Evolutionary conservation across 495 filamentous ascomycete species (phyloP).

Genomic region (Hyaloscypha hepaticicola): DNA sequence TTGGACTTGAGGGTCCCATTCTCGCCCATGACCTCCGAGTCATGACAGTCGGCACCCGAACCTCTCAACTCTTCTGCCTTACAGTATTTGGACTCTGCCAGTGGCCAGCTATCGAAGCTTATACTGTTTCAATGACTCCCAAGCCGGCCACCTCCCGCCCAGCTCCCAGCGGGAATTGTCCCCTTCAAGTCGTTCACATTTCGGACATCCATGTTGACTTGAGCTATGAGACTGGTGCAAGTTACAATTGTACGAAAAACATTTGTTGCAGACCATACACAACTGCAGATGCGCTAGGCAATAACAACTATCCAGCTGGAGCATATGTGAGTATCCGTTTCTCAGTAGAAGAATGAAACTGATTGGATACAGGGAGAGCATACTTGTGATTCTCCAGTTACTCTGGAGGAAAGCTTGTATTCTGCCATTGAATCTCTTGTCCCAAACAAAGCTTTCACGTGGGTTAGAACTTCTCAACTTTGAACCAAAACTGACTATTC

Average conservation of each 20-base stretch:
- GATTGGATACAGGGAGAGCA: slow-evolving; percentile 8
- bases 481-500: not conserved
- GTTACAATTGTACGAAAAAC: slow-evolving; percentile 51
- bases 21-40: slow-evolving; percentile 46
- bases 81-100: slow-evolving; percentile 50
- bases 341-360: not conserved
- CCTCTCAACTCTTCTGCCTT: slow-evolving; percentile 48
- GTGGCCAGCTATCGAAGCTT: slow-evolving; percentile 43
- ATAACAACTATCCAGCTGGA: slow-evolving; percentile 45
- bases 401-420: slow-evolving; percentile 54
- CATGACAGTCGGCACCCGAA: slow-evolving; percentile 45
- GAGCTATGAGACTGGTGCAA: slow-evolving; percentile 49
- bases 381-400: slow-evolving; percentile 48
- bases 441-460: slow-evolving; percentile 39
- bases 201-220: slow-evolving; percentile 57
- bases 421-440: slow-evolving; percentile 43
- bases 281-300: slow-evolving; percentile 42
- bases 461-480: not conserved
- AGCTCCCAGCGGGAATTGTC: slow-evolving; percentile 42
- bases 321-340: not conserved
- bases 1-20: slow-evolving; percentile 49
- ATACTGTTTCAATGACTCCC: slow-evolving; percentile 44
- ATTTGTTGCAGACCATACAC: slow-evolving; percentile 55
- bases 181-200: slow-evolving; percentile 54
- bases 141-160: slow-evolving; percentile 43